phyloP scores from a whole-genome alignment of 805 yeast species.

The Spencermartinsiella europaea region DNA sequence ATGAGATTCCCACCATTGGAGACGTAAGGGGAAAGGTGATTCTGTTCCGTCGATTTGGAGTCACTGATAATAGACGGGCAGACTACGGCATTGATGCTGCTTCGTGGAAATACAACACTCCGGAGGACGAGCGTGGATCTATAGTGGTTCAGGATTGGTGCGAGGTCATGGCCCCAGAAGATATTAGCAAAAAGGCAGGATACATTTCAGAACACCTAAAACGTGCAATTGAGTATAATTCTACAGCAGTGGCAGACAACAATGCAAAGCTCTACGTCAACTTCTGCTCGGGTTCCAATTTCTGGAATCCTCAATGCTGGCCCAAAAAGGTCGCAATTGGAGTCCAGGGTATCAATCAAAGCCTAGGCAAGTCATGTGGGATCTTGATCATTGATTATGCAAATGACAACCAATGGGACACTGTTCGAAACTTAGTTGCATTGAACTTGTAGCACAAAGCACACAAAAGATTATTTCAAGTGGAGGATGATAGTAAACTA shows the following conservation, averaged over 20 bases:
- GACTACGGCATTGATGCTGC: slow-evolving; percentile 64
- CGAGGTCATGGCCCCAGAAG: slow-evolving; percentile 50
- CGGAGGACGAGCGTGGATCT: slow-evolving; percentile 57
- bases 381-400: slow-evolving; percentile 64
- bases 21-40: slow-evolving; percentile 64
- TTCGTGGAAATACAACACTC: slow-evolving; percentile 60
- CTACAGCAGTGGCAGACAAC: slow-evolving; percentile 33
- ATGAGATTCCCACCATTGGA: slow-evolving; percentile 51
- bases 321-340: slow-evolving; percentile 60
- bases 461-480: too few relatives aligned
- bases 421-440: slow-evolving; percentile 43
- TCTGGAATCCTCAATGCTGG: slow-evolving; percentile 69
- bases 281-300: slow-evolving; percentile 69
- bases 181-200: slow-evolving; percentile 50
- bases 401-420: slow-evolving; percentile 56
- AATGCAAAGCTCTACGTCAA: slow-evolving; percentile 58
- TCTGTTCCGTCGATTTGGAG: slow-evolving; percentile 69
- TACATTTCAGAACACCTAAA: slow-evolving; percentile 53
- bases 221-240: slow-evolving; percentile 47
- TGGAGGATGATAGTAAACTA: too few relatives aligned
- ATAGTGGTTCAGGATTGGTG: slow-evolving; percentile 71
- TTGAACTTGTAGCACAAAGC: background rate
- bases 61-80: slow-evolving; percentile 36
- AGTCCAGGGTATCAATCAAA: slow-evolving; percentile 27
- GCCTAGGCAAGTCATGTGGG: slow-evolving; percentile 49